Evolutionary conservation across 345 rosid genomes (phyloP), one percentile per base, ranked within the genome.

Genomic region (Gossypium thurberi): DNA sequence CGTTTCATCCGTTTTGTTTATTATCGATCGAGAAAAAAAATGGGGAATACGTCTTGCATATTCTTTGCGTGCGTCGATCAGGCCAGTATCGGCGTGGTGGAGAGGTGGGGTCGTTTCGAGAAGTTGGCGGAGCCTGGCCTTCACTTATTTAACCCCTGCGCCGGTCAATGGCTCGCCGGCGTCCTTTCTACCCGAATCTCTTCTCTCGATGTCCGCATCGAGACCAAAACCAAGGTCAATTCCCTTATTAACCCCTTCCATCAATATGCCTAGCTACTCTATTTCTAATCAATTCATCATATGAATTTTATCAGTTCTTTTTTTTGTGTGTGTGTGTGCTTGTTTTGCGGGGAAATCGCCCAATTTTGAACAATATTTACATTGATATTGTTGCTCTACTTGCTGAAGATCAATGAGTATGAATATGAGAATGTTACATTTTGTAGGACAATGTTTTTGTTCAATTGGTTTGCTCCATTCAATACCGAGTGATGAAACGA

Each of bases 61-160:
- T 0, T 82, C 0, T 84, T 85, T 58, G 91, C 91, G 12, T 91
- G 98, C 86, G 66, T 96, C 0, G 97, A 90, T 50, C 98, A 96
- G 71, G 99, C 98, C 11, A 88, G 89, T 81, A 61, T 96, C 11
- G 98, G 99, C 47, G 71, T 96, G 17, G 81, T 96, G 14, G 93
- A 96, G 86, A 77, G 90, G 26, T 96, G 99, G 95, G 99, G 99
- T 0, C 93, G 98, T 44, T 96, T 91, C 81, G 90, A 96, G 82
- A 84, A 70, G 61, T 73, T 96, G 75, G 99, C 98, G 6, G 85
- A 81, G 50, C 99, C 99, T 1, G 97, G 99, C 4, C 83, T 94
- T 69, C 92, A 93, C 65, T 69, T 85, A 71, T 87, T 83, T 77
- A 96, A 93, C 74, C 98, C 96, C 70, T 68, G 81, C 62, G 81